Conservation (phyloP, 495 filamentous ascomycete species). For the Podospora anserina region DNA sequence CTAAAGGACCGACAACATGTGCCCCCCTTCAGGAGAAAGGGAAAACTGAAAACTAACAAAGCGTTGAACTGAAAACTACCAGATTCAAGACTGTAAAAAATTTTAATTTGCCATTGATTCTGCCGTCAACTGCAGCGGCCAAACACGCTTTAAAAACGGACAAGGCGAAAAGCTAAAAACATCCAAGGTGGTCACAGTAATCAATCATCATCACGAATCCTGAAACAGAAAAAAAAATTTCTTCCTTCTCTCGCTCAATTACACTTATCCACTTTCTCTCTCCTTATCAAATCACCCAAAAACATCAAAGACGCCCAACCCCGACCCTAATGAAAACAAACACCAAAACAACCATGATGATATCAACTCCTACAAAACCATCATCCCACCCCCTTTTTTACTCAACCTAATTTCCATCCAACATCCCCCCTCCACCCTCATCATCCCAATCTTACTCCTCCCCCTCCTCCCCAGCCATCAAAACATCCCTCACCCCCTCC, state of each 20-base stretch:
- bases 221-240: not conserved
- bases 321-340: not conserved
- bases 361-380: not conserved
- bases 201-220: too few species aligned
- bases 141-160: too few species aligned
- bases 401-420: not conserved
- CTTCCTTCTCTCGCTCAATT: not conserved
- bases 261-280: not conserved
- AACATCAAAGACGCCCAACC: not conserved
- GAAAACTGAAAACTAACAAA: too few species aligned
- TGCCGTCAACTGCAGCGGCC: too few species aligned
- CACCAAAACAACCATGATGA: not conserved
- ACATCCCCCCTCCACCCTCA: not conserved
- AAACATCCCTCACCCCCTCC: conserved; percentile 49
- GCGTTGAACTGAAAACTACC: too few species aligned
- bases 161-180: too few species aligned
- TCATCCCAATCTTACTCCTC: conserved; percentile 21
- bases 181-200: too few species aligned
- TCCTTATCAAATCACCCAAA: not conserved
- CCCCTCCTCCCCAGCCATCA: conserved; percentile 38
- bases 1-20: too few species aligned
- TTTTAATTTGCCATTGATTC: too few species aligned
- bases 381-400: not conserved
- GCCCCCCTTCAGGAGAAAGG: too few species aligned
- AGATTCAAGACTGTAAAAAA: too few species aligned